Percentiles rank a stretch among this genome's conserved stretches.
These are phyloP conservation scores for Mycena indigotica DNA, from an alignment of 768 basidiomycete genomes.

Conservation along the genomic window DNA sequence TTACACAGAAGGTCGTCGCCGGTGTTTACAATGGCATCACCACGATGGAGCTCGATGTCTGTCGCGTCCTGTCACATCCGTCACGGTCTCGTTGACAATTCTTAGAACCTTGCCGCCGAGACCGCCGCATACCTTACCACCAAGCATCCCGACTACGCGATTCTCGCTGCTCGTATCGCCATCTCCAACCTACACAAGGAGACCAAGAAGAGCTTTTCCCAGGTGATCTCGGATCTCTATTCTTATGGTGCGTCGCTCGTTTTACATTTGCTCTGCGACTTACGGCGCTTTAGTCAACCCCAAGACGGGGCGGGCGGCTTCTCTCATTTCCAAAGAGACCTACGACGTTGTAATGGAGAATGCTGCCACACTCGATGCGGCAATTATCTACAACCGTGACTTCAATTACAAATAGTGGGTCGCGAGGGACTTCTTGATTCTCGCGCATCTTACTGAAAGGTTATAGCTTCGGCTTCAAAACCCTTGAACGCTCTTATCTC, in stretches of 20 bases:
- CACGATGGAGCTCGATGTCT: conserved; percentile 11
- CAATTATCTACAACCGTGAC: conserved; percentile 97
- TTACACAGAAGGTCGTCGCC: conserved; percentile 89
- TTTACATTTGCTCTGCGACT: neutral
- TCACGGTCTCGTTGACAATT: neutral
- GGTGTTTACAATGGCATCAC: conserved; percentile 82
- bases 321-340: conserved; percentile 90
- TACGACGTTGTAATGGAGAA: conserved; percentile 83
- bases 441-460: too few species aligned
- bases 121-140: conserved; percentile 98
- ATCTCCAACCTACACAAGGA: conserved; percentile 99
- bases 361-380: conserved; percentile 82
- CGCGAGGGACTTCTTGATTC: neutral
- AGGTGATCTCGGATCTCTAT: conserved; percentile 90
- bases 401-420: conserved; percentile 94
- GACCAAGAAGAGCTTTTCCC: conserved; percentile 95
- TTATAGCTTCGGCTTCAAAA: conserved; percentile 99
- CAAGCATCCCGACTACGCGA: conserved; percentile 96
- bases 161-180: conserved; percentile 97
- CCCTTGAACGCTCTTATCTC: conserved; percentile 95
- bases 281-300: conserved; percentile 70
- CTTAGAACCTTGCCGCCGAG: conserved; percentile 90
- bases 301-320: conserved; percentile 83
- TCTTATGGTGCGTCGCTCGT: conserved; percentile 63
- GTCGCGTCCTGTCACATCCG: conserved; percentile 7